Base-by-base conservation (phyloP, 139 green algal genomes). In the Micromonas commoda region DNA sequence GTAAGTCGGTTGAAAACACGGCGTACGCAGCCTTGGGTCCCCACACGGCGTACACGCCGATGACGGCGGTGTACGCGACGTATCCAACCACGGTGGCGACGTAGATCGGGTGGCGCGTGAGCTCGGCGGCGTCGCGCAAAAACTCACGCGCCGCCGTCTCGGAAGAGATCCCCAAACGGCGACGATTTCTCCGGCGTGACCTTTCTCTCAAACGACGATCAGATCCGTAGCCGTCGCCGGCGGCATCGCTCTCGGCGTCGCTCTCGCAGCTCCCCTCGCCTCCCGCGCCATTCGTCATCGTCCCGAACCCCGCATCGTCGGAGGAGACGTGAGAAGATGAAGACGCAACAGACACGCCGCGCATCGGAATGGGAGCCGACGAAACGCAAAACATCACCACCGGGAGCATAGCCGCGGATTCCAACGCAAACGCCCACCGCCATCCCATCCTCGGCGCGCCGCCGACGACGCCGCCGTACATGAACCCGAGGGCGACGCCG, bases 351-450 rank as follows among this genome's bases (percentile, higher is more conserved):
- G 54, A 23, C 45, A 57, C 67, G 5, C 24, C 37, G 67, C 64
- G 64, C 51, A 81, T 31, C 66, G 39, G 60, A n/a, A 81, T 33
- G 19, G 77, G 77, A 35, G 60, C 21, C 54, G 76, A 61, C 16
- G 65, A 16, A 33, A 85, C 77, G 35, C 76, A 77, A 64, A 85
- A 82, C n/a, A 78, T 75, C 31, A n/a, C 66, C 78, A 97, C 93
- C 13, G 94, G 94, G 67, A 91, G 23, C 87, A 96, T 96, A 20
- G 86, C 57, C 0, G 80, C 57, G 1, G 85, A 86, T 78, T 97
- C 92, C 0, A 92, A 66, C 1, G 92, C 77, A 84, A 99, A 98
- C 0, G 90, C 86, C 0, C 71, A 83, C 0, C 94, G 82, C 94
- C 94, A 98, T 34, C 86, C 85, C 16, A 90, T 52, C 13, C 82